Evolutionary conservation across 805 yeast genomes (phyloP), one percentile per base, ranked within the genome.

Genomic region (Kazachstania viticola): DNA sequence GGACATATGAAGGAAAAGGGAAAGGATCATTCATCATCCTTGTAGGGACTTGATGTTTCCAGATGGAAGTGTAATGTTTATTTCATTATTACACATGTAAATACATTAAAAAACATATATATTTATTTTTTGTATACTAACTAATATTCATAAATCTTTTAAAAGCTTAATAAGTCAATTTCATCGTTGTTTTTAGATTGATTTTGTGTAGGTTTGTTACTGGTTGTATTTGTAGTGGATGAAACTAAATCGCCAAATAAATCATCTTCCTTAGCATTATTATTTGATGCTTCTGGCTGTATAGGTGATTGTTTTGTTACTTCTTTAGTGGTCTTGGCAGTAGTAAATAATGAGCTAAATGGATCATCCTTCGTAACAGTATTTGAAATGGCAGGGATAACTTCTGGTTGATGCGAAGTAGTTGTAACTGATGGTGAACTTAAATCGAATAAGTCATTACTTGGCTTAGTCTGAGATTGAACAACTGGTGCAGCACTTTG

Each of bases 261-360:
- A 35, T 58, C 60, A 29, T 58, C 57, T 12, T 49, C 54, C 16
- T 42, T 51, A 24, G 38, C 40, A 9, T 39, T 37, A 5, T 21
- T 14, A n/a, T 21, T 26, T 14, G 19, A 6, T 18, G 14, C 19
- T 14, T 9, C 6, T 14, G 24, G n/a, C 12, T 13, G 25, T 24
- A 9, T 15, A 12, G n/a, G 8, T 17, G 23, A 9, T 9, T 13
- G 18, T 12, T 8, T 19, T 19, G 35, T 22, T 13, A 28, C 19
- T 31, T 29, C 16, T 1, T 28, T 35, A 11, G 22, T 15, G 7
- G 21, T 21, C 22, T 41, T 19, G 41, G 36, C 23, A 24, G 29
- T 25, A 8, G 31, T 32, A 14, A 80, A 74, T 40, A 80, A 61
- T 3, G 80, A 73, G 16, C 87, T 76, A 55, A 80, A 80, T 1